Percentiles rank a stretch among this genome's conserved stretches.
These are phyloP conservation scores for Ananas comosus DNA, from an alignment of 176 grass and related monocot genomes.

Conservation along the genomic window DNA sequence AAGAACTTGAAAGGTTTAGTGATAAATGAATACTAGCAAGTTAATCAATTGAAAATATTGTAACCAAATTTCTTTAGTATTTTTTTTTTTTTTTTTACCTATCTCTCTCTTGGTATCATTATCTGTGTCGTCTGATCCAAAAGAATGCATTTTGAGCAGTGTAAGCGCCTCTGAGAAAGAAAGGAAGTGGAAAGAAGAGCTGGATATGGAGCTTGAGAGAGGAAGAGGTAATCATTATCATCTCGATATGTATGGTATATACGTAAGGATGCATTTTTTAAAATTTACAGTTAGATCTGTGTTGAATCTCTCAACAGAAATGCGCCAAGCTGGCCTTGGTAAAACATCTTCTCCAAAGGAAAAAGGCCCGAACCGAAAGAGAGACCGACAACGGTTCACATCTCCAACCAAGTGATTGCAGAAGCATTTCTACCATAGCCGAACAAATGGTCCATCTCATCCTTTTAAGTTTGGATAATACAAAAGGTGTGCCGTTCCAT, in stretches of 20 bases:
- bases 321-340: slow-evolving; percentile 55
- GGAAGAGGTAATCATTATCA: slow-evolving; percentile 55
- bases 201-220: slow-evolving; percentile 79
- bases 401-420: slow-evolving; percentile 30
- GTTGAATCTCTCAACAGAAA: slow-evolving; percentile 42
- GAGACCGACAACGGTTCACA: slow-evolving; percentile 23
- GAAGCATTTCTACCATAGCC: not conserved
- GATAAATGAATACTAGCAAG: not conserved
- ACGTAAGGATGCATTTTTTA: not conserved
- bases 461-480: not conserved
- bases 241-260: not conserved
- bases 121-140: slow-evolving; percentile 16
- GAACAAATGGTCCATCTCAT: slow-evolving; percentile 3
- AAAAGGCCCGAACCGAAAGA: slow-evolving; percentile 36
- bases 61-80: not conserved
- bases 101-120: not conserved
- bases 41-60: slow-evolving; percentile 4
- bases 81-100: not conserved
- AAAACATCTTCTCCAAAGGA: slow-evolving; percentile 66
- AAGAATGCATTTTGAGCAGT: slow-evolving; percentile 33
- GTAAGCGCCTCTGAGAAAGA: slow-evolving; percentile 58
- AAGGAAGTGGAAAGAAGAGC: slow-evolving; percentile 89
- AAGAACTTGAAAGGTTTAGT: too few relatives aligned
- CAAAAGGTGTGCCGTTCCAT: not conserved
- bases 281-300: slow-evolving; percentile 22